Conservation (phyloP, 805 yeast genomes). For the Wickerhamomyces bisporus region DNA sequence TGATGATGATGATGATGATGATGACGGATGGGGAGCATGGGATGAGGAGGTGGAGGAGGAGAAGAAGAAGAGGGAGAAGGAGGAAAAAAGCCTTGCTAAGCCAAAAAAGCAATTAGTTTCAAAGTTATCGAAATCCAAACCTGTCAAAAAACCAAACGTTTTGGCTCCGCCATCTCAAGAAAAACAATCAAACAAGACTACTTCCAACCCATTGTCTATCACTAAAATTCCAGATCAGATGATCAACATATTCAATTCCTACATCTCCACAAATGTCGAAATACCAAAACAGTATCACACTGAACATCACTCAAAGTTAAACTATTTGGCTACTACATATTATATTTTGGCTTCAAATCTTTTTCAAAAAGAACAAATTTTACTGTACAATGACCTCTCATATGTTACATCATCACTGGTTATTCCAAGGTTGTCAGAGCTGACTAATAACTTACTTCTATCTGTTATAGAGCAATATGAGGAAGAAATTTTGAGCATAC, state of each 20-base stretch:
- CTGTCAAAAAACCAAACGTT: constrained; percentile 12
- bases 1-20: not conserved
- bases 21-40: not conserved
- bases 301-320: constrained; percentile 11
- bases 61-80: not conserved
- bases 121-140: constrained; percentile 10
- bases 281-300: constrained; percentile 10
- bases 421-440: constrained; percentile 34
- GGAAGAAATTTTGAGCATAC: constrained; percentile 4
- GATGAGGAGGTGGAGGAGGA: constrained; percentile 1
- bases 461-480: constrained; percentile 10
- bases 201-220: constrained; percentile 1
- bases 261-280: constrained; percentile 6
- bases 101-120: constrained; percentile 16
- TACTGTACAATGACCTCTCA: constrained; percentile 19
- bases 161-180: constrained; percentile 2
- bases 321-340: constrained; percentile 12
- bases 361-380: constrained; percentile 6
- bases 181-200: not conserved
- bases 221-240: constrained; percentile 12
- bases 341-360: constrained; percentile 15
- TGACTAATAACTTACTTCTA: constrained; percentile 27
- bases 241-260: constrained; percentile 12
- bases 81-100: constrained; percentile 1
- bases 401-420: constrained; percentile 3